Evolutionary conservation across 1,284 basidiomycete genomes (phyloP).

Genomic region (Dichomitus squalens): DNA sequence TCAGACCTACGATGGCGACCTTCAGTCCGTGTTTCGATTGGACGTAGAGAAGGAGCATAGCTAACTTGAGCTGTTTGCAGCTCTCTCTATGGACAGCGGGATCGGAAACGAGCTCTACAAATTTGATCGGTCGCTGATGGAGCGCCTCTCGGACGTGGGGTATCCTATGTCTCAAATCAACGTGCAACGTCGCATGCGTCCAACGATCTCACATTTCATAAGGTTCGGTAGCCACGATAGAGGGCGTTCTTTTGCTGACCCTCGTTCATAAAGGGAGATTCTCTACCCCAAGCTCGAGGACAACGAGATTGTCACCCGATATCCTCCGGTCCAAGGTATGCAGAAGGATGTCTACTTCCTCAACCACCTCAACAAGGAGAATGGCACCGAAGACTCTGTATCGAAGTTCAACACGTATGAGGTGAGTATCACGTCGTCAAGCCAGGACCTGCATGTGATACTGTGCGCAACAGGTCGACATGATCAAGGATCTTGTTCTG

Average conservation of each 20-base stretch:
- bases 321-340: conserved; percentile 60
- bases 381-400: conserved; percentile 40
- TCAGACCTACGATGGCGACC: conserved; percentile 66
- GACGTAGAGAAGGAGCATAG: background rate
- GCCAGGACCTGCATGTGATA: background rate
- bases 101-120: conserved; percentile 39
- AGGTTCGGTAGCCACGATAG: conserved; percentile 34
- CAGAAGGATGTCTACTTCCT: conserved; percentile 61
- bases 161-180: conserved; percentile 45
- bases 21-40: conserved; percentile 46
- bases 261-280: conserved; percentile 46
- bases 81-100: conserved; percentile 42
- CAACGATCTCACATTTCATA: conserved; percentile 45
- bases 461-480: conserved; percentile 44
- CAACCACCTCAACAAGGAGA: conserved; percentile 57
- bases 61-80: conserved; percentile 23
- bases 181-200: conserved; percentile 47
- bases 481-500: conserved; percentile 72
- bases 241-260: background rate
- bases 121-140: conserved; percentile 52
- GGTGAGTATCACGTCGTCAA: too few relatives aligned
- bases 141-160: conserved; percentile 41
- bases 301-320: conserved; percentile 48
- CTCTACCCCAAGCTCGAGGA: conserved; percentile 64
- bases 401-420: background rate